These are phyloP conservation scores for Pouteria glomerata DNA, from an alignment of 148 eudicot genomes.

Conservation along the genomic window DNA sequence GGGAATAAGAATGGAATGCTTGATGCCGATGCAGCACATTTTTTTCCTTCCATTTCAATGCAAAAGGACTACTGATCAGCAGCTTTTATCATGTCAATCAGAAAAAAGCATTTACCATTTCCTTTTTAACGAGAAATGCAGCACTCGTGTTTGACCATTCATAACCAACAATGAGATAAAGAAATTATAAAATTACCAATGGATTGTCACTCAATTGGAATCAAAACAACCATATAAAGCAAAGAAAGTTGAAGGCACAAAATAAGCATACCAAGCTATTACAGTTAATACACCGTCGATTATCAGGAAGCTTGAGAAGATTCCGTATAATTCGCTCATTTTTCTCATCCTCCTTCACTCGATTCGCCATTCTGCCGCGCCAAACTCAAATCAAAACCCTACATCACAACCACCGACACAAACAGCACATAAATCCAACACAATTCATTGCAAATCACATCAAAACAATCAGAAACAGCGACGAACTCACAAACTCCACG, in stretches of 20 bases:
- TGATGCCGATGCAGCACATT: not conserved
- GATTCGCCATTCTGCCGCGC: constrained; percentile 50
- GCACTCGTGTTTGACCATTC: not conserved
- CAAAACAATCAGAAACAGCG: not conserved
- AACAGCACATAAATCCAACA: not conserved
- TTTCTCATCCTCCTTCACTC: constrained; percentile 69
- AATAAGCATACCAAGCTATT: constrained; percentile 45
- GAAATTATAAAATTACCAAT: not conserved
- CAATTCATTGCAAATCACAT: constrained; percentile 2
- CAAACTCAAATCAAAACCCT: constrained; percentile 31
- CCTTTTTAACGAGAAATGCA: not conserved
- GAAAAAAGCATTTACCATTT: not conserved
- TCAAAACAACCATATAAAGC: not conserved
- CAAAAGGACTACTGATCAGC: not conserved
- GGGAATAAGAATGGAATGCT: not conserved
- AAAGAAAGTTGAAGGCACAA: not conserved
- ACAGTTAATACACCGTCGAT: constrained; percentile 77
- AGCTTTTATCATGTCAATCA: not conserved
- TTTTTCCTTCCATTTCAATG: not conserved
- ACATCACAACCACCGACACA: not conserved
- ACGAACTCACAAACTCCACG: not conserved
- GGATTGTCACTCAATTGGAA: not conserved
- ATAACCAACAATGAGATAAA: not conserved
- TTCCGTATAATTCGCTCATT: constrained; percentile 66
- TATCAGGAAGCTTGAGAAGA: constrained; percentile 67